phyloP scores from a whole-genome alignment of 1,284 basidiomycete species.

The Xerocomus cyaneibrunnescens region DNA sequence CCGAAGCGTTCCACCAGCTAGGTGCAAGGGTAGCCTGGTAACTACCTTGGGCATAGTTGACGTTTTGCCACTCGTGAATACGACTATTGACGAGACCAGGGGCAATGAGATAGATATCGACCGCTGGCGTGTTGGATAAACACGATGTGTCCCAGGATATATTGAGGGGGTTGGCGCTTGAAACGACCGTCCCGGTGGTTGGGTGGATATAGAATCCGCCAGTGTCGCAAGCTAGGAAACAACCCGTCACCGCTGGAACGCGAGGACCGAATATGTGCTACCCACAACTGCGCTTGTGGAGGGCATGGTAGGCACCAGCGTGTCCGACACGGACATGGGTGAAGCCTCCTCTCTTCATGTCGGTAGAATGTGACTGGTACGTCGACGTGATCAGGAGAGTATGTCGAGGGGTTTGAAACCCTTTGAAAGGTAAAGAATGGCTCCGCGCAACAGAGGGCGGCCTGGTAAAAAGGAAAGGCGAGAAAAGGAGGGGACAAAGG shows the following conservation, averaged over 20 bases:
- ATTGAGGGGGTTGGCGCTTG: conserved; percentile 54
- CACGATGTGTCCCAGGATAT: conserved; percentile 75
- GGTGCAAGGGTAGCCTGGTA: conserved; percentile 60
- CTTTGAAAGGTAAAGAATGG: conserved; percentile 26
- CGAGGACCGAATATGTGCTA: neutral
- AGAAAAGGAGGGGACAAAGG: conserved; percentile 12
- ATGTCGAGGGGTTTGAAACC: conserved; percentile 8
- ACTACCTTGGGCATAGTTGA: conserved; percentile 55
- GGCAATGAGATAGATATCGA: conserved; percentile 78
- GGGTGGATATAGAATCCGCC: conserved; percentile 72
- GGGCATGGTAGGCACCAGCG: conserved; percentile 22
- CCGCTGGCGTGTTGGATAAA: conserved; percentile 40
- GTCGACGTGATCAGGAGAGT: conserved; percentile 4
- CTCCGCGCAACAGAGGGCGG: conserved; percentile 27
- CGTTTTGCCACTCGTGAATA: conserved; percentile 64
- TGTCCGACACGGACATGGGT: conserved; percentile 29
- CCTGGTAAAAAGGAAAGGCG: conserved; percentile 20
- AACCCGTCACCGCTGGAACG: conserved; percentile 3
- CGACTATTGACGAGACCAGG: conserved; percentile 46
- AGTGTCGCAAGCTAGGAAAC: conserved; percentile 46
- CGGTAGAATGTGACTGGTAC: neutral
- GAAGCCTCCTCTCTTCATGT: conserved; percentile 32
- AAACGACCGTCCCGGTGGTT: conserved; percentile 49
- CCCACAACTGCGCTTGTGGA: conserved; percentile 24
- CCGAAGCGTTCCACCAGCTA: conserved; percentile 76